phyloP scores from a whole-genome alignment of 768 basidiomycete genomes.

The Boletus rex-veris region DNA sequence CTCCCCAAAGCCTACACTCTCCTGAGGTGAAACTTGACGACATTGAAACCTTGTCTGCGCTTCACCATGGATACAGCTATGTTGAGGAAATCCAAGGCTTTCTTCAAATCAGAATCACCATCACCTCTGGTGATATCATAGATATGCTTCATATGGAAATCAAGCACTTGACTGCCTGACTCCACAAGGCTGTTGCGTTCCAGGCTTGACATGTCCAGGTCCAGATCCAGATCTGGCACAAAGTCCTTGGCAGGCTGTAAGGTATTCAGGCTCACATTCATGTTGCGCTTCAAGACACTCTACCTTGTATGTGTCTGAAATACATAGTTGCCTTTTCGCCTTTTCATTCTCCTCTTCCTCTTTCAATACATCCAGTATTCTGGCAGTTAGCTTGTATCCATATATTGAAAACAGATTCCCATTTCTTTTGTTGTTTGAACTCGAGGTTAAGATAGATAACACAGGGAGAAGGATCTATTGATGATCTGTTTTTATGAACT shows the following conservation, averaged over 20 bases:
- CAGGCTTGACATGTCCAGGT: neutral
- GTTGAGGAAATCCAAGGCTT: neutral
- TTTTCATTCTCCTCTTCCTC: neutral
- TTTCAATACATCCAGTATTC: neutral
- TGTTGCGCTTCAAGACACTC: no score
- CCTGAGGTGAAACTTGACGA: neutral
- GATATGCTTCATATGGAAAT: neutral
- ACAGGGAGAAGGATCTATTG: neutral
- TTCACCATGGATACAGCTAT: neutral
- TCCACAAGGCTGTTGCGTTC: neutral
- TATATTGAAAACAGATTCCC: slow-evolving; percentile 1
- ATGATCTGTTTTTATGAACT: neutral
- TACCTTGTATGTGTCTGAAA: neutral
- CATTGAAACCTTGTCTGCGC: neutral
- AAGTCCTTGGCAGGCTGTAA: no score
- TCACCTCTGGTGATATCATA: neutral
- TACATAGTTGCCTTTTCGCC: neutral
- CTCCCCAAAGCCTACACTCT: neutral
- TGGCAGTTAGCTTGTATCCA: slow-evolving; percentile 12
- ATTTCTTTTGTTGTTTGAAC: slow-evolving; percentile 2
- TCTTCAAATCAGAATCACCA: neutral
- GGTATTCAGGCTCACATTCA: neutral
- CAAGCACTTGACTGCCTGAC: neutral
- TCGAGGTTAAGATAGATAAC: slow-evolving; percentile 7
- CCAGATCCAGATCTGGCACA: no score